Conservation (phyloP, 1,139 yeast genomes). For the Yamadazyma siamensis region DNA sequence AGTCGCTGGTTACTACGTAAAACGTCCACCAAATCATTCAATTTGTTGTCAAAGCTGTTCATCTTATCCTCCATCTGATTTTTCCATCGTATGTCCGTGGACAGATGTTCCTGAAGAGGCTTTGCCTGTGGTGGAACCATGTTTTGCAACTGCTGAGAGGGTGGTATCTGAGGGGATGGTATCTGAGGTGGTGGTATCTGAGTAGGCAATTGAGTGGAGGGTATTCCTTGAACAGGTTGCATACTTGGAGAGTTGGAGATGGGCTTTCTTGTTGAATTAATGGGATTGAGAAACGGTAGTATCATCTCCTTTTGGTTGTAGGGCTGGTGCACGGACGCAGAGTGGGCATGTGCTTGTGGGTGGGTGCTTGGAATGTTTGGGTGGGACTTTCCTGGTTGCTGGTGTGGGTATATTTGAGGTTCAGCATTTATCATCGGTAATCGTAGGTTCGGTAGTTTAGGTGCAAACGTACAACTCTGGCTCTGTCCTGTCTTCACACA, state of each 20-base stretch:
- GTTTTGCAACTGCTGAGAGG: background rate
- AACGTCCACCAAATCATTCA: slow-evolving; percentile 42
- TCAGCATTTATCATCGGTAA: slow-evolving; percentile 26
- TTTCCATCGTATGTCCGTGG: slow-evolving; percentile 29
- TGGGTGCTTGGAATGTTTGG: too few species aligned
- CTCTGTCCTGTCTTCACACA: slow-evolving; percentile 50
- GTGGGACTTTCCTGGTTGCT: too few species aligned
- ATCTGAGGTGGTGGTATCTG: background rate
- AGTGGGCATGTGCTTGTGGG: too few species aligned
- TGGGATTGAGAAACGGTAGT: slow-evolving; percentile 2
- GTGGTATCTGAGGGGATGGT: background rate
- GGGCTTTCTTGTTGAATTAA: background rate
- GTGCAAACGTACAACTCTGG: slow-evolving; percentile 51
- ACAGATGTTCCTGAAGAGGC: too few species aligned
- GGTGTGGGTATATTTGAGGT: slow-evolving; percentile 1
- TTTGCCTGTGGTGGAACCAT: background rate
- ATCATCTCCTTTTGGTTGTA: background rate
- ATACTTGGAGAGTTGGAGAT: too few species aligned
- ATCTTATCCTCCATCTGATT: slow-evolving; percentile 43
- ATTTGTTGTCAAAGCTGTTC: slow-evolving; percentile 42
- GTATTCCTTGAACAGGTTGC: too few species aligned
- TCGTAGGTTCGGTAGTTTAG: slow-evolving; percentile 47
- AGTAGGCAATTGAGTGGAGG: slow-evolving; percentile 1
- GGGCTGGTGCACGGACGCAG: background rate
- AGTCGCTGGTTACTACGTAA: slow-evolving; percentile 31